Evolutionary conservation across 2,329 filamentous ascomycete species (phyloP), one percentile per base, ranked within the genome.

Genomic region (Lachnellula hyalina): DNA sequence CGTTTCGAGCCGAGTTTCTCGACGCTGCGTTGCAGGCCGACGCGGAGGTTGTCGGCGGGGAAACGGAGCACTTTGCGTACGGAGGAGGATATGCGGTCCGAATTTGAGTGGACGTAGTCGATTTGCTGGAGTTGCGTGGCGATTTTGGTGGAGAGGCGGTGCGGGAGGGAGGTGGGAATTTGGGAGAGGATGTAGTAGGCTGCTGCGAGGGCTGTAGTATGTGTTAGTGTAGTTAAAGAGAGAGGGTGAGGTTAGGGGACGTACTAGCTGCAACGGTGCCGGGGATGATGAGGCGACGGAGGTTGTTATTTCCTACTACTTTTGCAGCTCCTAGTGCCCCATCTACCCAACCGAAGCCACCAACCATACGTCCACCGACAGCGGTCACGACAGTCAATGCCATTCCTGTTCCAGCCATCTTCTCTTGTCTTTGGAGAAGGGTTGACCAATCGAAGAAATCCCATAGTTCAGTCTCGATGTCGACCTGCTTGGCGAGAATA

Each of bases 21-120:
- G 47, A 96, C 86, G 28, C 85, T 90, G 52, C 88, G 85, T 65
- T 95, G 87, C 32, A 99, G 81, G 51, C 87, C 86, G 44, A 90
- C 85, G 52, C 91, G 86, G 7, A 99, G 82, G 65, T 90, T 91
- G 67, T 93, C 88, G 1, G 92, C 89, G 0, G 94, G 94, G 65
- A 89, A 85, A 56, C 90, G 89, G 40, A 99, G 82, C 8, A 96
- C 90, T 69, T 91, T 90, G 63, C 93, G 89, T 42, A 96, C 90
- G 52, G 95, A 88, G 25, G 83, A 80, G 21, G 89, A 86, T 66
- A 99, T 95, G 52, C 94, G 89, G 17, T 81, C 78, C 45, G 91
- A 84, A 74, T 99, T 99, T 61, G 83, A 75, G 72, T 99, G 94
- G 1, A 94, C 89, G 69, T 97, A 99, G 74, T 99, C 94, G 67